phyloP scores from a whole-genome alignment of 192 early-diverging fungal species.

The Linnemannia zychae region DNA sequence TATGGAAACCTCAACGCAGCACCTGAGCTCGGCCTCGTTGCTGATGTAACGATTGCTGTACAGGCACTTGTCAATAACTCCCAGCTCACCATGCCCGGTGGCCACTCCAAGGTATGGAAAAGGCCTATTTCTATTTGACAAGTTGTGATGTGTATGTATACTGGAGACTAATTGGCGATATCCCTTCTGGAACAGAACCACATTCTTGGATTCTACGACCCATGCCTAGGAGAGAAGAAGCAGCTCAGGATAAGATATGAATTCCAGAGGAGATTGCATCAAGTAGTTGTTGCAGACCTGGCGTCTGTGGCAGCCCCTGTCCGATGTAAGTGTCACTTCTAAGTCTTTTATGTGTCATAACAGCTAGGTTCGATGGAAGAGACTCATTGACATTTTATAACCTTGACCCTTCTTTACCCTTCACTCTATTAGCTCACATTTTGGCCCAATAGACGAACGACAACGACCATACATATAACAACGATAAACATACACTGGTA shows the following conservation, averaged over 20 bases:
- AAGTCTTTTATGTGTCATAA: background rate
- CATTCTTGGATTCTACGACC: constrained; percentile 96
- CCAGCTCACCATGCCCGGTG: constrained; percentile 89
- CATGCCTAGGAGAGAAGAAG: constrained; percentile 91
- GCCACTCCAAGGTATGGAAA: constrained; percentile 83
- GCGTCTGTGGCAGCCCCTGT: constrained; percentile 88
- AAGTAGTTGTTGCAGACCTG: constrained; percentile 83
- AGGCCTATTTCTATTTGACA: background rate
- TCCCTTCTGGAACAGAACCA: constrained; percentile 72
- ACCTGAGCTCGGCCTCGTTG: constrained; percentile 45
- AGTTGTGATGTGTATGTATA: background rate
- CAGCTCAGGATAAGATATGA: constrained; percentile 86
- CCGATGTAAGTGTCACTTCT: constrained; percentile 62
- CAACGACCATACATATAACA: background rate
- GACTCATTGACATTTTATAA: background rate
- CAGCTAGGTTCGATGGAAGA: background rate
- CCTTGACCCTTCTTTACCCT: background rate
- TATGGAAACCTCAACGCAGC: constrained; percentile 83
- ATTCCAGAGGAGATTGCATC: constrained; percentile 86
- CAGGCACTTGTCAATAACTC: constrained; percentile 88
- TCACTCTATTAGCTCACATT: constrained; percentile 33
- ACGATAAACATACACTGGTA: background rate
- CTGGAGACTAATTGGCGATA: background rate
- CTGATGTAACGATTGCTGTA: constrained; percentile 91
- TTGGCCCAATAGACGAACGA: constrained; percentile 40